These are phyloP conservation scores for Yarrowia sp. DNA, from an alignment of 805 yeast genomes.

Conservation along the genomic window DNA sequence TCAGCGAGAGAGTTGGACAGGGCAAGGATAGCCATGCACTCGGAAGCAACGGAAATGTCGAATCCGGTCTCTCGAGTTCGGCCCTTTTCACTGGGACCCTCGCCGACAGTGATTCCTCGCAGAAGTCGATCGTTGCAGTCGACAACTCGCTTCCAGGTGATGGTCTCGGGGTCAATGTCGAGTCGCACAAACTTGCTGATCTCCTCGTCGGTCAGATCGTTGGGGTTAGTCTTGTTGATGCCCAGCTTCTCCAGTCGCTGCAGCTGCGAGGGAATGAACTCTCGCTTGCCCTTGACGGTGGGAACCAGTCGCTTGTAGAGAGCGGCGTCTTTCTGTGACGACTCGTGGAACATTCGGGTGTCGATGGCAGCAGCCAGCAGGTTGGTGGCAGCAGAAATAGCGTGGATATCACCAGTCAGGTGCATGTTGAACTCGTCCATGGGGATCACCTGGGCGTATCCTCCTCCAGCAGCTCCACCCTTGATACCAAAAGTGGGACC, in stretches of 20 bases:
- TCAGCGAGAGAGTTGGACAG: conserved; percentile 78
- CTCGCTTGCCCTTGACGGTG: conserved; percentile 77
- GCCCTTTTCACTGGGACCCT: conserved; percentile 93
- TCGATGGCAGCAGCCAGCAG: conserved; percentile 95
- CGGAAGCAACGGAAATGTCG: conserved; percentile 95
- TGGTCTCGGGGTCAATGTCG: conserved; percentile 87
- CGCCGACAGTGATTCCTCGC: conserved; percentile 87
- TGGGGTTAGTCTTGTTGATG: conserved; percentile 80
- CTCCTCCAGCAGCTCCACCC: conserved; percentile 99
- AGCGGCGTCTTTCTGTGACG: conserved; percentile 80
- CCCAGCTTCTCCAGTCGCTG: conserved; percentile 80
- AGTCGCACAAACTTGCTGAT: conserved; percentile 76
- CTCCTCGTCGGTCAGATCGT: conserved; percentile 80
- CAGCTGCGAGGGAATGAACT: conserved; percentile 79
- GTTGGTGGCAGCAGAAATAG: conserved; percentile 92
- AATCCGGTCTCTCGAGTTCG: conserved; percentile 86
- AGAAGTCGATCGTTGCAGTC: conserved; percentile 93
- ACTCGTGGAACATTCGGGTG: conserved; percentile 95
- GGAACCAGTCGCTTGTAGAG: conserved; percentile 89
- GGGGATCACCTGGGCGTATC: conserved; percentile 96
- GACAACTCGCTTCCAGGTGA: conserved; percentile 91
- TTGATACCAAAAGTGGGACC: conserved; percentile 99
- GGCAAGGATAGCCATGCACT: conserved; percentile 95
- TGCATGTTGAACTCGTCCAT: conserved; percentile 99
- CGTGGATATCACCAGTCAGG: conserved; percentile 96